Evolutionary conservation across 768 basidiomycete species (phyloP).

Genomic region (Leccinum disarticulatum): DNA sequence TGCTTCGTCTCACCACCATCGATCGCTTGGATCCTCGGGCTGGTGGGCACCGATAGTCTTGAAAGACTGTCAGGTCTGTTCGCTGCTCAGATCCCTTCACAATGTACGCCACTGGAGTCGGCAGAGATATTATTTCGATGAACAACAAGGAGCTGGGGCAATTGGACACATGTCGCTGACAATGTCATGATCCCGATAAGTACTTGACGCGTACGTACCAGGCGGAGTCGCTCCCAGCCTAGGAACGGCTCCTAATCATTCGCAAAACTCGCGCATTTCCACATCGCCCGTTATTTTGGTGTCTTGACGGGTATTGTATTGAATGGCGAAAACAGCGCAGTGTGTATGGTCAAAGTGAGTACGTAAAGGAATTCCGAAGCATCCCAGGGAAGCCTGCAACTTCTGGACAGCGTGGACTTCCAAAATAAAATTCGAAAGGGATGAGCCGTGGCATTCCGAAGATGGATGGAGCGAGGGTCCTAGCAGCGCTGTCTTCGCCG

Average conservation of each 20-base stretch:
- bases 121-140: not conserved
- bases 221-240: not conserved
- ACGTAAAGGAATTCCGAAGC: constrained; percentile 6
- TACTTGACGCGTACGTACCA: not conserved
- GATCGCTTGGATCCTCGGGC: not conserved
- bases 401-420: constrained; percentile 8
- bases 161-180: not conserved
- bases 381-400: not conserved
- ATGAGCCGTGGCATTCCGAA: constrained; percentile 28
- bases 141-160: not conserved
- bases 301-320: not conserved
- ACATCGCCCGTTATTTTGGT: not conserved
- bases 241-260: not conserved
- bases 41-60: not conserved
- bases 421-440: constrained; percentile 3
- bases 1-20: not conserved
- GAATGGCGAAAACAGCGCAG: constrained; percentile 25
- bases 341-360: not conserved
- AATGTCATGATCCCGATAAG: not conserved
- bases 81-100: not conserved
- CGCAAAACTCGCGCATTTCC: not conserved
- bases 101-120: not conserved
- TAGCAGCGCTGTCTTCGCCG: not conserved
- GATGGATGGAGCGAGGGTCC: constrained; percentile 17
- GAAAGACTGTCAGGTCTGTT: not conserved